A percentile compares a stretch with the other conserved stretches of the same genome.
phyloP scores from a whole-genome alignment of 441 rosid species.

The Adansonia madagascariensis region DNA sequence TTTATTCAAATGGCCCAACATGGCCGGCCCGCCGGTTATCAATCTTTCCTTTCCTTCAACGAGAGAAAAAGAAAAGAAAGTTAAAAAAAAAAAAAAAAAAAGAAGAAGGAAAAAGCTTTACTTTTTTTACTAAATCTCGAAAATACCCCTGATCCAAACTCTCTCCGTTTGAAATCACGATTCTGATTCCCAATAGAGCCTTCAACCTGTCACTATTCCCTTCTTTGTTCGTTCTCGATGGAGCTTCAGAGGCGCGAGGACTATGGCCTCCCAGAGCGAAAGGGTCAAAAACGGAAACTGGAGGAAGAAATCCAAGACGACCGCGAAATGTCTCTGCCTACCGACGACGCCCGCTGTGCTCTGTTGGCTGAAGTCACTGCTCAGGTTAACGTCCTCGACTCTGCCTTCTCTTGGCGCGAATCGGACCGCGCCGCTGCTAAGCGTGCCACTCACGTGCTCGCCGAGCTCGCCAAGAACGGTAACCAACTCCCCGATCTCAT shows the following conservation, averaged over 20 bases:
- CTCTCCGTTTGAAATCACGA: too few relatives aligned
- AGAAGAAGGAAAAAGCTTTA: too few relatives aligned
- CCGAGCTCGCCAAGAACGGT: neutral
- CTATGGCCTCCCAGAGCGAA: neutral
- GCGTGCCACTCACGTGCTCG: neutral
- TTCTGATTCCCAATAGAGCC: too few relatives aligned
- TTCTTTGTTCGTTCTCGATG: too few relatives aligned
- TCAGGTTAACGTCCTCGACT: conserved; percentile 1
- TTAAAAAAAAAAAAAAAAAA: too few relatives aligned
- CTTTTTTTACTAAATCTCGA: too few relatives aligned
- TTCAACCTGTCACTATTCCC: too few relatives aligned
- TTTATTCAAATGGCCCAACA: too few relatives aligned
- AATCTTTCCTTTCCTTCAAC: too few relatives aligned
- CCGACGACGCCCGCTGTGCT: neutral
- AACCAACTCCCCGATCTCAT: neutral
- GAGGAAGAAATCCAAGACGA: neutral
- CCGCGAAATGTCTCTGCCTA: neutral
- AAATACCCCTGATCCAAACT: too few relatives aligned
- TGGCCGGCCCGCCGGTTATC: too few relatives aligned
- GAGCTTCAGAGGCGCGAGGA: neutral
- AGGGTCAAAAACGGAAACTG: neutral
- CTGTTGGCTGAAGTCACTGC: neutral
- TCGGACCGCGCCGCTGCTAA: neutral
- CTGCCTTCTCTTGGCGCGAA: neutral
- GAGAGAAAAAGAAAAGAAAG: too few relatives aligned